Evolutionary conservation across 169 alveolate genomes (phyloP), one percentile per base, ranked within the genome.

Genomic region (Theileria equi): DNA sequence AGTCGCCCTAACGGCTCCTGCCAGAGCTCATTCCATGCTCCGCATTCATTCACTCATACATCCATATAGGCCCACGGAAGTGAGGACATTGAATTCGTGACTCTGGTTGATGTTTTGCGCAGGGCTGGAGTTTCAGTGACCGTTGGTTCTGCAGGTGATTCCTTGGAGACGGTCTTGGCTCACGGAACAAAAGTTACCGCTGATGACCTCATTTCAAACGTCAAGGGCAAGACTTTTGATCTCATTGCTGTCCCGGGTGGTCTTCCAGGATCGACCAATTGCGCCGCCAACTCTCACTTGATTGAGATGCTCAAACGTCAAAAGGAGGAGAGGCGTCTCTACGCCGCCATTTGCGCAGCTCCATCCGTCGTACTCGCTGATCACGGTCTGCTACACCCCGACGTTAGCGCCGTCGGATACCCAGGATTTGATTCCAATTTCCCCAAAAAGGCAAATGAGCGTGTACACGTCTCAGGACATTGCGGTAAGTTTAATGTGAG

Each of bases 331-430:
- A 73, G 79, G 38, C 59, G 89, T 47, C 40, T 68, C 49, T 85
- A 85, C 69, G 92, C 89, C 32, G 92, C 92, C 47, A 85, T 85
- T 25, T 85, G 92, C 53, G 92, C 92, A 19, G 88, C 89, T 10
- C 92, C 92, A 11, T 84, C 81, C 29, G 61, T 81, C 32, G 92
- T 85, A 21, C 47, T 85, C 21, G 86, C 78, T 31, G 86, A 84
- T 3, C 76, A 79, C 19, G 84, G 88, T 38, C 44, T 85, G 52
- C 79, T 85, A 34, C 89, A 85, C 65, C 44, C 28, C 21, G 28
- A 77, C 5, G 68, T 81, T n/a, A 50, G 67, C 17, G 92, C 88
- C 35, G 92, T 85, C 25, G 88, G 68, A 19, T 85, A 79, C 65
- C 92, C 92, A 3, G 84, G 90, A 17, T 81, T 80, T 54, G 92